Conservation (phyloP, 2,329 filamentous ascomycete species). For the Coleophoma eucalyptorum region DNA sequence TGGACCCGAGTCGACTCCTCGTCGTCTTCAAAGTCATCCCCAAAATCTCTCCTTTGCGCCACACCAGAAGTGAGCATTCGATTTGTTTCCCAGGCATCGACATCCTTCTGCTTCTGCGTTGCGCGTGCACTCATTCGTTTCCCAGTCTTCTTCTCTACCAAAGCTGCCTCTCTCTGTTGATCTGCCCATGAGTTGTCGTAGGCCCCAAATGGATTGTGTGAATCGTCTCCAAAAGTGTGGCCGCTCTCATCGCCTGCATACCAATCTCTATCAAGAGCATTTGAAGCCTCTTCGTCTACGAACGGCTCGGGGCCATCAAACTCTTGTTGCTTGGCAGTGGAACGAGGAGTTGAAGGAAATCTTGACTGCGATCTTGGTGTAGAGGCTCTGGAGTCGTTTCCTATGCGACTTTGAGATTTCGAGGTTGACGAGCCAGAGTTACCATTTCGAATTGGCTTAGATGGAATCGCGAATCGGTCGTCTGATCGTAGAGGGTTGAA, state of each 20-base stretch:
- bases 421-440: slow-evolving; percentile 30
- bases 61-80: slow-evolving; percentile 97
- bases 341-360: slow-evolving; percentile 27
- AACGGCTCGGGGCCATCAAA: slow-evolving; percentile 60
- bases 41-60: slow-evolving; percentile 80
- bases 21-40: slow-evolving; percentile 81
- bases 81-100: slow-evolving; percentile 98
- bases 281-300: slow-evolving; percentile 64
- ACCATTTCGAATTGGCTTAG: slow-evolving; percentile 17
- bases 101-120: slow-evolving; percentile 86
- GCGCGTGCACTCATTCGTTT: slow-evolving; percentile 67
- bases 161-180: slow-evolving; percentile 66
- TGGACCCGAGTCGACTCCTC: slow-evolving; percentile 88
- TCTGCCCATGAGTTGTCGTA: slow-evolving; percentile 69
- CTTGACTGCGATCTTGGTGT: slow-evolving; percentile 27
- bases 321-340: slow-evolving; percentile 47
- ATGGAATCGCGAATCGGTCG: slow-evolving; percentile 47
- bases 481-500: slow-evolving; percentile 47
- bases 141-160: slow-evolving; percentile 79
- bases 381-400: slow-evolving; percentile 22
- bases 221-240: slow-evolving; percentile 83
- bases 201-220: slow-evolving; percentile 86
- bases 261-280: slow-evolving; percentile 85
- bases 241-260: slow-evolving; percentile 83
- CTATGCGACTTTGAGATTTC: slow-evolving; percentile 31